Base-by-base conservation (phyloP, 495 filamentous ascomycete genomes). In the Saxophila tyrrhenica region DNA sequence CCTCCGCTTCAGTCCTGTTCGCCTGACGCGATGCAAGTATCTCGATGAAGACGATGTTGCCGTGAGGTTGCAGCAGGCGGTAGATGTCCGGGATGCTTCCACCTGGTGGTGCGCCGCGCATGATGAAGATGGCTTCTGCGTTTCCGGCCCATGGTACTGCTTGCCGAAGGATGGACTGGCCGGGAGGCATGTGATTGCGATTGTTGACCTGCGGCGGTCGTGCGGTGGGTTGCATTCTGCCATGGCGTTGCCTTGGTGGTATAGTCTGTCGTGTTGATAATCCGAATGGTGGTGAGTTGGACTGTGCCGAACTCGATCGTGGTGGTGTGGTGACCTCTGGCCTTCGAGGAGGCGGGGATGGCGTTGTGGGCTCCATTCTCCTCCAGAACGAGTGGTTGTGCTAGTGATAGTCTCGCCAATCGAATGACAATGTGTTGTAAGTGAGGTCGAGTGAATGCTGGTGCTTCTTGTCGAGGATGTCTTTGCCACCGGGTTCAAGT, bases 41-140 rank as follows among this genome's bases (percentile, higher is more conserved):
- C 39, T 65, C 61, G 25, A 65, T 62, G 20, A 17, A 23, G 2
- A 35, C 29, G 25, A 65, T 24, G 25, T 52, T 51, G 48, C 63
- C 63, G 25, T 56, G 48, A 11, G 17, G 25, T 16, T 24, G 42
- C 20, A 64, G 54, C 8, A 38, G n/a, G 25, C 54, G n/a, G 35
- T 57, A 64, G 1, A 64, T 10, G n/a, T 63, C 58, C 29, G 38
- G 25, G 8, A 62, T 65, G 39, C 54, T 42, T 39, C 39, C 50
- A 9, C 21, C 17, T 16, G 23, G 17, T 1, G 58, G 62, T 16
- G 64, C n/a, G 13, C 43, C 46, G 1, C 22, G 35, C 10, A 64
- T 22, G 19, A 43, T 45, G 21, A 65, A 43, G 19, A 38, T 53
- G 3, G 61, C 15, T 22, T 57, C 55, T 13, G 39, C 21, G 8